Evolutionary conservation across 2,329 filamentous ascomycete genomes (phyloP), one percentile per base, ranked within the genome.

Genomic region (Colletotrichum limetticola): DNA sequence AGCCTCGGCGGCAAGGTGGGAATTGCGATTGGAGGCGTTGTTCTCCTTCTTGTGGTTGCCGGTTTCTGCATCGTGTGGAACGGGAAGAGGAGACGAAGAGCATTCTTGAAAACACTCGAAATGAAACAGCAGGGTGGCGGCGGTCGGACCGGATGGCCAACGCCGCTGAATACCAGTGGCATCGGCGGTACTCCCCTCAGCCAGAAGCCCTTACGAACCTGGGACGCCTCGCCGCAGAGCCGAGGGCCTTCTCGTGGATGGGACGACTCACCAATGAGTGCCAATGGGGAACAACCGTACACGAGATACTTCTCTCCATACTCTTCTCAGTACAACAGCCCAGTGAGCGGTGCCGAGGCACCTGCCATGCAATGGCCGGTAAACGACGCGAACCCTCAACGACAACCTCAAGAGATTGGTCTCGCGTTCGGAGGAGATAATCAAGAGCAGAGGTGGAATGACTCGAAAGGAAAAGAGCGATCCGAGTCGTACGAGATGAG

Each of bases 291-390:
- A 58, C 81, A 80, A 72, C 72, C 76, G 0, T 85, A 83, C 74
- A 81, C 83, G 1, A 85, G 83, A 7, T 90, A 91, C 80, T 86
- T 90, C 75, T 91, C 89, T 4, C 90, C 90, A 0, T 92, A 91
- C 77, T 85, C 84, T 24, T 90, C 89, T 53, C 88, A 90, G 72
- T 91, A 86, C 80, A 73, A 73, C n/a, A 73, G 71, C 1, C 90
- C 90, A 1, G 83, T 89, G 72, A 88, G 84, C 66, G 86, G 82
- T 0, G 80, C 80, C 1, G 85, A 86, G 89, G 30, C 30, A 2
- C 76, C 78, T 0, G 75, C 76, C 11, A 78, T 79, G 75, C 76
- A 79, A 19, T 86, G 85, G 85, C 85, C 83, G 11, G 57, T 59
- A 1, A 75, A 79, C 70, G 76, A n/a, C 1, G n/a, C 30, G 2